These are phyloP conservation scores for Chalciporus pseudorubinellus DNA, from an alignment of 768 basidiomycete species.

Conservation along the genomic window DNA sequence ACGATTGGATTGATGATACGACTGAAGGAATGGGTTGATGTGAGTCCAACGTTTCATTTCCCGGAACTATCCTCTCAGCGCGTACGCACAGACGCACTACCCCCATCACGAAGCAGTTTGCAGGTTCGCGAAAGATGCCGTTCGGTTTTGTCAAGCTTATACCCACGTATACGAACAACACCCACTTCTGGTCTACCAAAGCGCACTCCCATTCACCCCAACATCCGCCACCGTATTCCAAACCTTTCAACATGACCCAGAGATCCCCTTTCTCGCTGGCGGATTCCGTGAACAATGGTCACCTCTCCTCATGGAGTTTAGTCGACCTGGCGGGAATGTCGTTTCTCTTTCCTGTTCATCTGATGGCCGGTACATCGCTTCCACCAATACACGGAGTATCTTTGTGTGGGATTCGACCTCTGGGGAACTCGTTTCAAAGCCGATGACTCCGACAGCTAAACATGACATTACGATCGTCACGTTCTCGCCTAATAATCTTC, in stretches of 20 bases:
- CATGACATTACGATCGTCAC: constrained; percentile 15
- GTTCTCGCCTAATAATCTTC: constrained; percentile 30
- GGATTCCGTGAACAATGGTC: constrained; percentile 32
- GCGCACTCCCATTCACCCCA: constrained; percentile 32
- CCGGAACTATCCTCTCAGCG: not conserved
- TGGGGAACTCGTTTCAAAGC: constrained; percentile 23
- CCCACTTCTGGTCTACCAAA: constrained; percentile 31
- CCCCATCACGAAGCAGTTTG: constrained; percentile 15
- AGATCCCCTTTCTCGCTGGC: constrained; percentile 23
- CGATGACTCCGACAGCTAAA: constrained; percentile 10
- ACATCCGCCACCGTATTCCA: constrained; percentile 24
- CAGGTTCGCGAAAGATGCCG: constrained; percentile 23
- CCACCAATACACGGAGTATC: constrained; percentile 19
- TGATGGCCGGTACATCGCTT: constrained; percentile 30
- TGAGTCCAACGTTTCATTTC: constrained; percentile 2
- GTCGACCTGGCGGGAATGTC: constrained; percentile 12
- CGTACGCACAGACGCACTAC: constrained; percentile 13
- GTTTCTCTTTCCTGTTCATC: constrained; percentile 23
- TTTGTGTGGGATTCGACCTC: constrained; percentile 28
- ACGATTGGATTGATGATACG: constrained; percentile 28
- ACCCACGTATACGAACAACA: constrained; percentile 32
- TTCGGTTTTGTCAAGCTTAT: constrained; percentile 33
- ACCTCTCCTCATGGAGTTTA: constrained; percentile 31
- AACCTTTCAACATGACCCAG: constrained; percentile 25
- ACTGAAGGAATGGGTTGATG: constrained; percentile 27